Conservation (phyloP, 2,329 filamentous ascomycete species). For the Claviceps maximensis region DNA sequence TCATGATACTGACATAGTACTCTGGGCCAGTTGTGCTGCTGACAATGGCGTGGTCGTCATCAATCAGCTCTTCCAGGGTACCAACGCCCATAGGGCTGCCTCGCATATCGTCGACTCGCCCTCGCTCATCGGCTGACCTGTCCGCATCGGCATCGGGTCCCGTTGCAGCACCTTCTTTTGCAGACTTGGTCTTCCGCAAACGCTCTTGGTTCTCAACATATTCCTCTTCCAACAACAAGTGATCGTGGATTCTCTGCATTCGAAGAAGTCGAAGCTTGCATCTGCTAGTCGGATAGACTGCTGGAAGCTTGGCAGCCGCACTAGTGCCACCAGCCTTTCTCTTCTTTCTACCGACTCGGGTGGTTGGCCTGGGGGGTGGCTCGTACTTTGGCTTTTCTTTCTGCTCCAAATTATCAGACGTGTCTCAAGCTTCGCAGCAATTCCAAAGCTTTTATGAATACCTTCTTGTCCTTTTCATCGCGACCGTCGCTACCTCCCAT, state of each 20-base stretch:
- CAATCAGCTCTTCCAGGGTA: slow-evolving; percentile 95
- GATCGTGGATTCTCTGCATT: slow-evolving; percentile 98
- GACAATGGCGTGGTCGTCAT: slow-evolving; percentile 97
- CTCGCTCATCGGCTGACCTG: slow-evolving; percentile 84
- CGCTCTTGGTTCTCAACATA: slow-evolving; percentile 99
- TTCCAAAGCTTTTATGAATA: slow-evolving; percentile 21
- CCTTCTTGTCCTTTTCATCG: slow-evolving; percentile 91
- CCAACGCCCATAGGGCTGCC: slow-evolving; percentile 98
- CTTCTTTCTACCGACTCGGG: slow-evolving; percentile 96
- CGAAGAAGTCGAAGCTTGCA: slow-evolving; percentile 95
- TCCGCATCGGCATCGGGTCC: slow-evolving; percentile 65
- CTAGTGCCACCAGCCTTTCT: slow-evolving; percentile 88
- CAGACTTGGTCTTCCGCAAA: slow-evolving; percentile 79
- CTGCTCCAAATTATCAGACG: slow-evolving; percentile 31
- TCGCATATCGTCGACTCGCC: slow-evolving; percentile 94
- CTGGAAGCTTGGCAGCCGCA: slow-evolving; percentile 86
- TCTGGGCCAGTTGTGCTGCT: slow-evolving; percentile 94
- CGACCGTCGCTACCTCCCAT: slow-evolving; percentile 70
- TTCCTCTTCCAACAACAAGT: slow-evolving; percentile 91
- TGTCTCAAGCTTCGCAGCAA: neutral
- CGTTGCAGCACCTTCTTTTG: slow-evolving; percentile 52
- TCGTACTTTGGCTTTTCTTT: slow-evolving; percentile 99
- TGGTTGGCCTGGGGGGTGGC: slow-evolving; percentile 90
- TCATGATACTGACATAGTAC: slow-evolving; percentile 99
- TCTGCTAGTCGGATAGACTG: slow-evolving; percentile 87